phyloP scores from a whole-genome alignment of 2,329 filamentous ascomycete species.

The Biscogniauxia marginata region DNA sequence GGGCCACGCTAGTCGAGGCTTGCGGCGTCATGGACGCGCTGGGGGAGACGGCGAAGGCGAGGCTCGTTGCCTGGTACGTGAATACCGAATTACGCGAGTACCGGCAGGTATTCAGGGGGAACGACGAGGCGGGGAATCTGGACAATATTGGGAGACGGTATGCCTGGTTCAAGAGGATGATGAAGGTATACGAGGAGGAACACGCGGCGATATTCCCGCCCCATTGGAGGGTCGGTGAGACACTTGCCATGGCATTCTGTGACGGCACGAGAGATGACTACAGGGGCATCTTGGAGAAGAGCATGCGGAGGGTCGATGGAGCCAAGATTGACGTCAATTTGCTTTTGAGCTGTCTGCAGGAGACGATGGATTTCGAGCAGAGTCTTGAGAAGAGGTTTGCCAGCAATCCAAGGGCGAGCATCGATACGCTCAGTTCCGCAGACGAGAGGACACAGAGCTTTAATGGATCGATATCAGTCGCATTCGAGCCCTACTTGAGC shows the following conservation, averaged over 20 bases:
- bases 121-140: slow-evolving; percentile 91
- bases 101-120: slow-evolving; percentile 90
- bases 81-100: slow-evolving; percentile 97
- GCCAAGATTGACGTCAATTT: slow-evolving; percentile 86
- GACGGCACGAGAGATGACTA: slow-evolving; percentile 95
- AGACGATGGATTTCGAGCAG: slow-evolving; percentile 96
- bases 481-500: slow-evolving; percentile 95
- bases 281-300: slow-evolving; percentile 85
- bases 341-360: slow-evolving; percentile 83
- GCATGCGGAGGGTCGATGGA: slow-evolving; percentile 75
- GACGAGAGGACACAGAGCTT: slow-evolving; percentile 77
- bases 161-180: slow-evolving; percentile 92
- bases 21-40: slow-evolving; percentile 94
- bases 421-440: slow-evolving; percentile 81
- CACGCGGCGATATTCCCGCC: slow-evolving; percentile 84
- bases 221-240: slow-evolving; percentile 87
- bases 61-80: slow-evolving; percentile 94
- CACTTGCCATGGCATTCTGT: slow-evolving; percentile 87
- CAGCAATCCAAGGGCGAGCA: slow-evolving; percentile 71
- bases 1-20: slow-evolving; percentile 74
- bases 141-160: slow-evolving; percentile 96
- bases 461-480: slow-evolving; percentile 88
- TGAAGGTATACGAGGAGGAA: slow-evolving; percentile 94
- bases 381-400: slow-evolving; percentile 82
- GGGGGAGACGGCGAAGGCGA: slow-evolving; percentile 77